Conservation (phyloP, 1,139 yeast genomes). For the Diutina siamensis region DNA sequence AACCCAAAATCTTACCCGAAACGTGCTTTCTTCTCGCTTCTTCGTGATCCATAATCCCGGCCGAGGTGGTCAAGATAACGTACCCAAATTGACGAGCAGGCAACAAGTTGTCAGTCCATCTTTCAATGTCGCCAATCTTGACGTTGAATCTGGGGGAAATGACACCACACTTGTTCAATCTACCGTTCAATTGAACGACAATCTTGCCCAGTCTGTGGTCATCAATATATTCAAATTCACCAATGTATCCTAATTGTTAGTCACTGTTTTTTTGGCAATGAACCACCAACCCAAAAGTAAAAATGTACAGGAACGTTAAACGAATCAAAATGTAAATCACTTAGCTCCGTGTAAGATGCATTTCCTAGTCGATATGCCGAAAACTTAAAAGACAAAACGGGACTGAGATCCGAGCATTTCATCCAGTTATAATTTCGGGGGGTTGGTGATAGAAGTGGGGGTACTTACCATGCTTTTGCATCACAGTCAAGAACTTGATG, state of each 20-base stretch:
- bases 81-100: conserved; percentile 99
- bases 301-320: conserved; percentile 69
- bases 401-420: conserved; percentile 81
- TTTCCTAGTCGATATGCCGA: conserved; percentile 73
- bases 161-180: conserved; percentile 98
- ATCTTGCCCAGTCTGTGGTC: conserved; percentile 99
- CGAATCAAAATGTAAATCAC: conserved; percentile 29
- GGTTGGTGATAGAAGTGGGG: background rate
- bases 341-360: conserved; percentile 68
- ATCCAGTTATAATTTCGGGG: conserved; percentile 97
- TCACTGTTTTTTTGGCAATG: no score
- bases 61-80: conserved; percentile 92
- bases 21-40: conserved; percentile 99
- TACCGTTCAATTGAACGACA: conserved; percentile 93
- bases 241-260: conserved; percentile 25
- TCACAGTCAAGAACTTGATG: conserved; percentile 90
- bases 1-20: conserved; percentile 95
- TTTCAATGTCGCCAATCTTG: conserved; percentile 85
- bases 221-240: conserved; percentile 96
- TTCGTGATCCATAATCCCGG: conserved; percentile 99
- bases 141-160: conserved; percentile 97
- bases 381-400: conserved; percentile 96
- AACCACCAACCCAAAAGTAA: no score
- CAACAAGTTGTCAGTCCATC: conserved; percentile 94
- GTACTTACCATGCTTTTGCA: conserved; percentile 65